Percentiles rank a stretch among this genome's conserved stretches.
Evolutionary conservation across 2,329 filamentous ascomycete species (phyloP).

Genomic region (Beauveria sp.): DNA sequence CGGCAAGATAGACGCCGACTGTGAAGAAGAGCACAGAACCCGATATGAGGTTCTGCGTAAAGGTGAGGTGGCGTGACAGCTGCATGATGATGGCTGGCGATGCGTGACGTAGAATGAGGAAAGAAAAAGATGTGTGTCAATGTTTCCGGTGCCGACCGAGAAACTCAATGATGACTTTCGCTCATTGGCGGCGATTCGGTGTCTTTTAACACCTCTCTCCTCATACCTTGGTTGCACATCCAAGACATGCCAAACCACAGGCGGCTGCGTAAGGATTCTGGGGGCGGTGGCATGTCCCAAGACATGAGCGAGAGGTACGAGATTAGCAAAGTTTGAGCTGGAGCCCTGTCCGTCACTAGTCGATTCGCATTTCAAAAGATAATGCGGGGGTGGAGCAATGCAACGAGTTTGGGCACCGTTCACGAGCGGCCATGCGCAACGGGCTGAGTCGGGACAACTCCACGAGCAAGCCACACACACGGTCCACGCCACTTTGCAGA

Average conservation of each 20-base stretch:
- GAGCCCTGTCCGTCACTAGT: not conserved
- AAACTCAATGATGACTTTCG: not conserved
- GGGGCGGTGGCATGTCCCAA: not conserved
- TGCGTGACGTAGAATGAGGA: not conserved
- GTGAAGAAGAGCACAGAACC: conserved; percentile 12
- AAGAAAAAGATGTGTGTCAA: not conserved
- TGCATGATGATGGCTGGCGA: not conserved
- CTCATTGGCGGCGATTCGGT: not conserved
- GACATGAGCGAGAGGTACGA: not conserved
- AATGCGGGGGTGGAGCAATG: not conserved
- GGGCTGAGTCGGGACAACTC: not conserved
- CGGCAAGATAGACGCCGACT: conserved; percentile 14
- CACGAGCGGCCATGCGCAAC: not conserved
- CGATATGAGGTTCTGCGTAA: conserved; percentile 9
- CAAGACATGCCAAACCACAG: not conserved
- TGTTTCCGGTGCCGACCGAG: not conserved
- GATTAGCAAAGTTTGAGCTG: not conserved
- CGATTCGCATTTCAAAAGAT: not conserved
- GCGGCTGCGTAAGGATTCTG: not conserved
- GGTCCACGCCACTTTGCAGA: no score
- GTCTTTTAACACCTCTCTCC: not conserved
- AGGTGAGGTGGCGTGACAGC: conserved; percentile 4
- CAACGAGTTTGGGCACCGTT: not conserved
- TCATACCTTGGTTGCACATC: not conserved
- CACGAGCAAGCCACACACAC: not conserved